A percentile compares a stretch with the other conserved stretches of the same genome.
These are phyloP conservation scores for Dipteronia sinensis DNA, from an alignment of 345 rosid species.

Conservation along the genomic window DNA sequence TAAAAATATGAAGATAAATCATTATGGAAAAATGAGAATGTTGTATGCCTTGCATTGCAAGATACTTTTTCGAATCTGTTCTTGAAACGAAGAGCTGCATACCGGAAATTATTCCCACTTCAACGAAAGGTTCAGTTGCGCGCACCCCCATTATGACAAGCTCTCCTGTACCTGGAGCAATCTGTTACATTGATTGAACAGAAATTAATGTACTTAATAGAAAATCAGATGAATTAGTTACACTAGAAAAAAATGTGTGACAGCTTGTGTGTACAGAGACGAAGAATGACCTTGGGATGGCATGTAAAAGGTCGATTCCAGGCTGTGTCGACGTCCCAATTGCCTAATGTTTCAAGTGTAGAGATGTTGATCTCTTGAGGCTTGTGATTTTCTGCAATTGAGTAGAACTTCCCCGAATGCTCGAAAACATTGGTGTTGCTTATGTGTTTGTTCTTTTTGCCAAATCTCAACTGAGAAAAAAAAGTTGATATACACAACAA, in stretches of 20 bases:
- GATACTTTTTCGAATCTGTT: too few relatives aligned
- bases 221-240: too few relatives aligned
- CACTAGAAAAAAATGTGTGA: too few relatives aligned
- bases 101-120: constrained; percentile 45
- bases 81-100: neutral
- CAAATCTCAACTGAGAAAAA: constrained; percentile 37
- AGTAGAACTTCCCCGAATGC: constrained; percentile 39
- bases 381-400: constrained; percentile 36
- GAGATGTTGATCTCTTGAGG: constrained; percentile 47
- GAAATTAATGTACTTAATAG: neutral
- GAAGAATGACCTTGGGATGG: constrained; percentile 47
- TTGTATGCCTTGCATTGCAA: neutral
- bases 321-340: constrained; percentile 40
- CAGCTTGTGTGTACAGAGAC: too few relatives aligned
- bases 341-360: constrained; percentile 26
- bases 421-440: constrained; percentile 46
- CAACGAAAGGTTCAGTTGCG: constrained; percentile 35
- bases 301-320: constrained; percentile 48
- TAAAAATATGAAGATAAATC: neutral
- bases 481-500: too few relatives aligned
- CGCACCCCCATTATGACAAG: constrained; percentile 36
- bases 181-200: constrained; percentile 19
- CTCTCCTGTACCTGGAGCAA: constrained; percentile 39
- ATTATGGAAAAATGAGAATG: neutral
- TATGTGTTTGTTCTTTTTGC: constrained; percentile 28